These are phyloP conservation scores for Diutina sp. DNA, from an alignment of 1,139 yeast genomes.

Conservation along the genomic window DNA sequence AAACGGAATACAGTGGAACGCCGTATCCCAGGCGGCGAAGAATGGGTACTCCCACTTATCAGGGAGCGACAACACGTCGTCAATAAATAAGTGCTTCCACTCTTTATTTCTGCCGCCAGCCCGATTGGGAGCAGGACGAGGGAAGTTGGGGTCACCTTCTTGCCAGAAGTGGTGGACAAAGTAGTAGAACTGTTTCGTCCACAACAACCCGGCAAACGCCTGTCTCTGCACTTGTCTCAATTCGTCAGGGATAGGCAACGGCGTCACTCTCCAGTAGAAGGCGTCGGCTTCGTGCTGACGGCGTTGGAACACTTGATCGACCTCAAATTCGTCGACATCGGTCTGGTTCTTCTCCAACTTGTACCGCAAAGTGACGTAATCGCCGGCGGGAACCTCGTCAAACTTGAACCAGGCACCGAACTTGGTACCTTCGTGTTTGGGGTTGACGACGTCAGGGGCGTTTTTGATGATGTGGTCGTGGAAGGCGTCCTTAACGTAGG, in stretches of 20 bases:
- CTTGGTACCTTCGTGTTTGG: constrained; percentile 39
- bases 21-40: constrained; percentile 97
- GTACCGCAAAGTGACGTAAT: constrained; percentile 79
- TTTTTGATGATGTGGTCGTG: constrained; percentile 70
- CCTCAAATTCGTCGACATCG: constrained; percentile 65
- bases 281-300: constrained; percentile 90
- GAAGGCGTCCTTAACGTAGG: constrained; percentile 80
- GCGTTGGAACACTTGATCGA: constrained; percentile 60
- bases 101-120: constrained; percentile 25
- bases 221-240: constrained; percentile 83
- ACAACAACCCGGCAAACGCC: constrained; percentile 86
- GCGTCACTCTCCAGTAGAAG: constrained; percentile 83
- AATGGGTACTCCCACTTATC: constrained; percentile 97
- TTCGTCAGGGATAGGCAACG: constrained; percentile 75
- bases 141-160: constrained; percentile 72
- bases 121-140: constrained; percentile 17
- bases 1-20: constrained; percentile 89
- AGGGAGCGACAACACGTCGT: constrained; percentile 82
- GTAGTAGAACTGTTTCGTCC: constrained; percentile 92
- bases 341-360: constrained; percentile 36
- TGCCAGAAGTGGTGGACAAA: constrained; percentile 85
- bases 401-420: constrained; percentile 76
- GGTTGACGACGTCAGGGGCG: constrained; percentile 51
- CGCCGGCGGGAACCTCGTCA: constrained; percentile 76
- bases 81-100: constrained; percentile 85